Evolutionary conservation across 495 filamentous ascomycete species (phyloP).

Genomic region (Podospora pseudocomata): DNA sequence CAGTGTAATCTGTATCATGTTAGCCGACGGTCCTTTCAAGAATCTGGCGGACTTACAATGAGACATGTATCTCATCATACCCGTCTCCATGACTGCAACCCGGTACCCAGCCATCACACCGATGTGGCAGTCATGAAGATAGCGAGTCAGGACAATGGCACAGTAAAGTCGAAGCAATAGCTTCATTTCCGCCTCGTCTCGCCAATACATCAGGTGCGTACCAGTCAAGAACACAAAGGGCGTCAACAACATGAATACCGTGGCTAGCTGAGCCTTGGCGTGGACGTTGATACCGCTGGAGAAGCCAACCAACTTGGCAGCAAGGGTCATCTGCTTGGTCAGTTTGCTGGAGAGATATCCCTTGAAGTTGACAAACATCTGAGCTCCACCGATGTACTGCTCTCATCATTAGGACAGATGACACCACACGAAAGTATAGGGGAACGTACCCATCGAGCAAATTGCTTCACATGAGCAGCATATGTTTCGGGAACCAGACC

Average conservation of each 20-base stretch:
- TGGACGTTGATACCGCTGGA: slow-evolving; percentile 1
- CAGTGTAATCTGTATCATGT: neutral
- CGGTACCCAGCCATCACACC: neutral
- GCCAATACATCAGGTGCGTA: neutral
- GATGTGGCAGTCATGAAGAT: neutral
- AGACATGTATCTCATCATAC: neutral
- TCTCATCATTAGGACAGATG: neutral
- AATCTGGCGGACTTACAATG: neutral
- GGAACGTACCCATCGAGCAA: slow-evolving; percentile 42
- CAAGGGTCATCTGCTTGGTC: slow-evolving; percentile 2
- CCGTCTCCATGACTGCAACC: neutral
- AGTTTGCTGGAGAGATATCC: neutral
- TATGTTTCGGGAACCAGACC: slow-evolving; percentile 50
- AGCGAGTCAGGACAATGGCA: neutral
- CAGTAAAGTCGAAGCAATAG: neutral
- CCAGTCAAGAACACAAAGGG: neutral
- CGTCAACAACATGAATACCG: neutral
- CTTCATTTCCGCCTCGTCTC: neutral
- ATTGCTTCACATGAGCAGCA: slow-evolving; percentile 49
- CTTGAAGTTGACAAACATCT: slow-evolving; percentile 6
- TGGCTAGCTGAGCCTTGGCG: slow-evolving; percentile 2
- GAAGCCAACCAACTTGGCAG: slow-evolving; percentile 2
- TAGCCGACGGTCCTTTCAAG: neutral
- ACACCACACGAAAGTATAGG: neutral
- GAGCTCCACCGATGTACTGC: slow-evolving; percentile 7